Percentiles rank a stretch among this genome's conserved stretches.
phyloP scores from a whole-genome alignment of 2,329 filamentous ascomycete genomes.

The Exophiala alcalophila region DNA sequence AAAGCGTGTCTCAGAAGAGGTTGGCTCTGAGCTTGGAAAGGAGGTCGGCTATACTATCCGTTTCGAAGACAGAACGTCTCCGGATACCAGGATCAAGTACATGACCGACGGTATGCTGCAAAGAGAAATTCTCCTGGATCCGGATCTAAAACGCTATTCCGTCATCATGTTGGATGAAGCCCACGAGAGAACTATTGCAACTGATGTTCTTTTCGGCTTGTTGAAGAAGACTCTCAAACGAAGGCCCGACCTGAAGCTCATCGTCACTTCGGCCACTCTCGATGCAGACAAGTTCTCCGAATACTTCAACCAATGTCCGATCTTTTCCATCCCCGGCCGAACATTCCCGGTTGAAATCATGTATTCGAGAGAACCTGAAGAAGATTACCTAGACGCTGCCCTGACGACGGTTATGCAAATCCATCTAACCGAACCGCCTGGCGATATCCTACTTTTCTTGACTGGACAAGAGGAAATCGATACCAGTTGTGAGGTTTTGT shows the following conservation, averaged over 20 bases:
- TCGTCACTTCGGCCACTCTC: slow-evolving; percentile 92
- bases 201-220: slow-evolving; percentile 89
- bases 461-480: slow-evolving; percentile 99
- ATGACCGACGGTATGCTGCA: slow-evolving; percentile 99
- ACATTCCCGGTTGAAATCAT: slow-evolving; percentile 95
- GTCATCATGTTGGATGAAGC: slow-evolving; percentile 98
- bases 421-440: slow-evolving; percentile 83
- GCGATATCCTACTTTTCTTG: slow-evolving; percentile 94
- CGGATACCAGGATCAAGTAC: slow-evolving; percentile 93
- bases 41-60: slow-evolving; percentile 97
- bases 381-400: slow-evolving; percentile 90
- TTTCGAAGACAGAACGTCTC: slow-evolving; percentile 90
- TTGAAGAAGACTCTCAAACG: slow-evolving; percentile 89
- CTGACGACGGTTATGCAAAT: slow-evolving; percentile 99
- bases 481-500: slow-evolving; percentile 85
- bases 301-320: slow-evolving; percentile 94
- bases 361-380: slow-evolving; percentile 91
- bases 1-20: slow-evolving; percentile 93
- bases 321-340: slow-evolving; percentile 92
- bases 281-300: slow-evolving; percentile 96
- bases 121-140: slow-evolving; percentile 89
- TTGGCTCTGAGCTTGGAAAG: slow-evolving; percentile 83
- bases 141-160: slow-evolving; percentile 83
- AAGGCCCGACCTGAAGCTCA: slow-evolving; percentile 84
- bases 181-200: slow-evolving; percentile 94